Evolutionary conservation across 2,329 filamentous ascomycete genomes (phyloP).

Genomic region (Calonectria pseudoturangicola): DNA sequence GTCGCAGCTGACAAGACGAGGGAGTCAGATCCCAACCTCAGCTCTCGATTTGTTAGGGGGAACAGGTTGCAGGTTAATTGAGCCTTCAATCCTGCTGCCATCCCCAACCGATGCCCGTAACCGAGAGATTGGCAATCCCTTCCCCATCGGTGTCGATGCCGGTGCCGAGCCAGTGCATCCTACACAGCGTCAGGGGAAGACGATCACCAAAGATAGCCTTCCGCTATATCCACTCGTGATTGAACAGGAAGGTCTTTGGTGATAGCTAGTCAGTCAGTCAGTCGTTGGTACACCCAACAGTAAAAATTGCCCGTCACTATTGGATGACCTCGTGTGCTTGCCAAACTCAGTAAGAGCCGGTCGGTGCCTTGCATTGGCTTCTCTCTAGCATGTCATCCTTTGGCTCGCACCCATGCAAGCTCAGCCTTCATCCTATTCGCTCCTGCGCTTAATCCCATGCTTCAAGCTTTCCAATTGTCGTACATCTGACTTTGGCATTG

Average conservation of each 20-base stretch:
- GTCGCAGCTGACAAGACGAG: neutral
- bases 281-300: neutral
- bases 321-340: neutral
- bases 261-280: neutral
- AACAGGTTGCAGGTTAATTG: conserved; percentile 1
- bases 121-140: conserved; percentile 9
- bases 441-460: neutral
- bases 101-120: neutral
- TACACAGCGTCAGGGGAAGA: neutral
- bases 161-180: neutral
- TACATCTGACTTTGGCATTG: neutral
- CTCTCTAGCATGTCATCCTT: neutral
- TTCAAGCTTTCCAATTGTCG: conserved; percentile 2
- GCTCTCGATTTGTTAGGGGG: neutral
- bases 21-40: conserved; percentile 7
- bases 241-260: conserved; percentile 3
- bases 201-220: conserved; percentile 5
- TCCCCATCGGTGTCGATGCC: neutral
- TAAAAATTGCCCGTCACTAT: neutral
- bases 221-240: conserved; percentile 1
- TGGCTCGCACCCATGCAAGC: neutral
- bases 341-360: neutral
- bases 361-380: conserved; percentile 11
- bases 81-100: neutral
- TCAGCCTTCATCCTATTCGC: neutral